phyloP scores from a whole-genome alignment of 2,329 filamentous ascomycete genomes.

The Phyllosticta capitalensis region DNA sequence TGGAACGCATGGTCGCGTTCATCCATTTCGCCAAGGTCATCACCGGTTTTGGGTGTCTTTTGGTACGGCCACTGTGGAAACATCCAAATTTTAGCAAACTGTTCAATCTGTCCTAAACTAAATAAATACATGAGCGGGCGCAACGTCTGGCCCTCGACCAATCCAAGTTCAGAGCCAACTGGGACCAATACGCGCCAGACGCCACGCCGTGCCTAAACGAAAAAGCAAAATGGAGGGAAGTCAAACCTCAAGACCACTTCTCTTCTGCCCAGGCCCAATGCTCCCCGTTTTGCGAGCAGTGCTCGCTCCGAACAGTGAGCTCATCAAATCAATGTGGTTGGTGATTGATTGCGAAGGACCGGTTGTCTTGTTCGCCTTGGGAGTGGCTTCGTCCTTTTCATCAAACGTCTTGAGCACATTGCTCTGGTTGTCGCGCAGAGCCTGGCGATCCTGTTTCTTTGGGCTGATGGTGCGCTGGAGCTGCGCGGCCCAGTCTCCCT shows the following conservation, averaged over 20 bases:
- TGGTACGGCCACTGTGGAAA: conserved; percentile 72
- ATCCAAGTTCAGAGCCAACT: conserved; percentile 5
- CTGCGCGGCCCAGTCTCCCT: conserved; percentile 88
- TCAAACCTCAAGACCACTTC: conserved; percentile 84
- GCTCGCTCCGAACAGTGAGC: conserved; percentile 70
- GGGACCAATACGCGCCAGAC: conserved; percentile 6
- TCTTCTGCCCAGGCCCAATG: conserved; percentile 42
- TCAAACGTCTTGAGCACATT: conserved; percentile 45
- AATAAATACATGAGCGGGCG: conserved; percentile 33
- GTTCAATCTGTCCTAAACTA: conserved; percentile 37
- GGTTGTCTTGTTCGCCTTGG: conserved; percentile 15
- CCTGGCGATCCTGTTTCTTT: conserved; percentile 77
- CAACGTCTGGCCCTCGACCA: conserved; percentile 11
- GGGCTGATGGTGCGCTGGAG: conserved; percentile 90
- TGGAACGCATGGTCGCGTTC: conserved; percentile 59
- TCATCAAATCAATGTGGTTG: conserved; percentile 92
- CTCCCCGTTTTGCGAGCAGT: conserved; percentile 6
- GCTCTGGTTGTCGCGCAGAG: conserved; percentile 56
- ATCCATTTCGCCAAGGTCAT: conserved; percentile 54
- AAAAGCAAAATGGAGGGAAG: conserved; percentile 30
- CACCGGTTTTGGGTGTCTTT: conserved; percentile 62
- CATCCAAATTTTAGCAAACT: conserved; percentile 26
- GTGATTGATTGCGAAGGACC: conserved; percentile 54
- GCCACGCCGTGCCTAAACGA: conserved; percentile 11
- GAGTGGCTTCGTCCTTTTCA: conserved; percentile 24